Percentiles rank a stretch among this genome's conserved stretches.
phyloP scores from a whole-genome alignment of 2,329 filamentous ascomycete genomes.

The Aspergillus floridensis region DNA sequence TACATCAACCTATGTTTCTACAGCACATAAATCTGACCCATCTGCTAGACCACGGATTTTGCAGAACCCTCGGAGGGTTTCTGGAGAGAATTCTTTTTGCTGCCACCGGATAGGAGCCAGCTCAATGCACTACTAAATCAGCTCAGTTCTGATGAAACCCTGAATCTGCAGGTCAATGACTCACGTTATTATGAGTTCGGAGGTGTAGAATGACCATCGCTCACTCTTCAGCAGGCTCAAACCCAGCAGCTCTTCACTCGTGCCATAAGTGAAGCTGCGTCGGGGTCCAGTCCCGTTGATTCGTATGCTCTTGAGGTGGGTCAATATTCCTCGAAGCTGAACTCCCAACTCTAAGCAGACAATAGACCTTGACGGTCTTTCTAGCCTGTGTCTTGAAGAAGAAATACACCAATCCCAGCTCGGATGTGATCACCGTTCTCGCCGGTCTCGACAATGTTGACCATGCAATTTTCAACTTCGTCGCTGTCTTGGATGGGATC shows the following conservation, averaged over 20 bases:
- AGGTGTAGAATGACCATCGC: neutral
- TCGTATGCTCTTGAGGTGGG: constrained; percentile 80
- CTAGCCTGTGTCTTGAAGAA: constrained; percentile 79
- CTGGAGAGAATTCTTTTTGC: constrained; percentile 93
- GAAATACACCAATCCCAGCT: constrained; percentile 91
- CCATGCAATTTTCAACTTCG: constrained; percentile 81
- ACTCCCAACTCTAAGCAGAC: constrained; percentile 41
- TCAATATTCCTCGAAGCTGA: constrained; percentile 5
- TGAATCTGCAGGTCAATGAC: constrained; percentile 64
- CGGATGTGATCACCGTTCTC: constrained; percentile 86
- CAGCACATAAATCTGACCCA: constrained; percentile 12
- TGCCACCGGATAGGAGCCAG: constrained; percentile 71
- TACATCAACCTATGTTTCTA: constrained; percentile 6
- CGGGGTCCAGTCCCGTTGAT: constrained; percentile 59
- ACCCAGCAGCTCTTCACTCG: constrained; percentile 75
- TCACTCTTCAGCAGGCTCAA: constrained; percentile 50
- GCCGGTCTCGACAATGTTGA: constrained; percentile 89
- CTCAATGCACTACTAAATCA: constrained; percentile 67
- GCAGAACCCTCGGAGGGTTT: constrained; percentile 80
- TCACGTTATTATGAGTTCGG: neutral
- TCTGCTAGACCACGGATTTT: constrained; percentile 60
- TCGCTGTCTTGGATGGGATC: constrained; percentile 74
- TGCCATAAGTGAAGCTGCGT: constrained; percentile 68
- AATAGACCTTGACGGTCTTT: constrained; percentile 83
- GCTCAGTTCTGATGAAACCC: constrained; percentile 70